A percentile compares a stretch with the other conserved stretches of the same genome.
These are phyloP conservation scores for Pseudopithomyces maydicus DNA, from an alignment of 2,329 filamentous ascomycete genomes.

Conservation along the genomic window DNA sequence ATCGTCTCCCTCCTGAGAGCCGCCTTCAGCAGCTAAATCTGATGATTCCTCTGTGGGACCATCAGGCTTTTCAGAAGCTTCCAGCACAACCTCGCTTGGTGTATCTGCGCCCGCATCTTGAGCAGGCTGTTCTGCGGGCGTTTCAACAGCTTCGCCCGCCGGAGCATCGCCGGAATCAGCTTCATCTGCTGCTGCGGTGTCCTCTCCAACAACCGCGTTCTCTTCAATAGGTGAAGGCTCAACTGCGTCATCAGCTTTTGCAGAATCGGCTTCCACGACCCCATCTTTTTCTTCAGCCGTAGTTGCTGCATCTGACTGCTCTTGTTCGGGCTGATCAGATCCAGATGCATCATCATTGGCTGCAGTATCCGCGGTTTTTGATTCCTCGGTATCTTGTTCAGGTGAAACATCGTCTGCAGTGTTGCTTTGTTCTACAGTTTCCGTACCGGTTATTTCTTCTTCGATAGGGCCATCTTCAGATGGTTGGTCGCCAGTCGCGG, in stretches of 20 bases:
- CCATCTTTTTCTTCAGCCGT: not conserved
- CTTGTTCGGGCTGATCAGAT: not conserved
- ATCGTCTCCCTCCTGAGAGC: no score
- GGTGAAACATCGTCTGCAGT: not conserved
- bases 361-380: no score
- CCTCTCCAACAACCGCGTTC: not conserved
- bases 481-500: not conserved
- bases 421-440: not conserved
- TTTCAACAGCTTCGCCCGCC: not conserved
- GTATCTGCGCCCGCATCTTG: not conserved
- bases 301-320: not conserved
- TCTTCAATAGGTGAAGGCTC: not conserved
- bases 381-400: not conserved
- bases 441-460: not conserved
- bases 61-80: not conserved
- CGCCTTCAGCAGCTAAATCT: not conserved
- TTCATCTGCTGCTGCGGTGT: not conserved
- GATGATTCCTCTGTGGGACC: not conserved
- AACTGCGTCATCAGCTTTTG: not conserved
- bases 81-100: slow-evolving; percentile 5
- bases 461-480: not conserved
- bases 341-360: no score
- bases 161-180: not conserved
- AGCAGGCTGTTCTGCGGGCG: not conserved
- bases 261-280: no score